Base-by-base conservation (phyloP, 108 stramenopile species). In the Cyclotella kingstonii region DNA sequence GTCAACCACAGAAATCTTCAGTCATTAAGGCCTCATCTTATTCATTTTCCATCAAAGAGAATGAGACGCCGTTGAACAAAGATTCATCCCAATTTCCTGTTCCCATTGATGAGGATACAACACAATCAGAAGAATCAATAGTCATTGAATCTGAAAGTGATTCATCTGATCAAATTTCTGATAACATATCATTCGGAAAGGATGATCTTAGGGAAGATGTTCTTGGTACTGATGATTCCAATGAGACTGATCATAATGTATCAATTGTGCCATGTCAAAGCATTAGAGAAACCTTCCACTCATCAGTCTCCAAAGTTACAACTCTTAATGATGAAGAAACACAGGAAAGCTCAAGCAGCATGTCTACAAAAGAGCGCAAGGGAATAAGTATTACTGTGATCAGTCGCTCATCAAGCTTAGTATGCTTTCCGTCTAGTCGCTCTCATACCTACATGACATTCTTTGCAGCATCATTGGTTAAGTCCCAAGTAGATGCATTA, bases 281-380 rank as follows among this genome's bases (percentile, higher is more conserved):
- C n/a, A n/a, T n/a, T n/a, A n/a, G n/a, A n/a, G n/a, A n/a, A n/a
- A n/a, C n/a, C n/a, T n/a, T n/a, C 21, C 23, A 53, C 0, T 36
- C 35, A 5, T 53, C 52, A 18, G 3, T 18, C 5, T 17, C 3
- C 9, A 53, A 33, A 2, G 35, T 35, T 6, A 10, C 7, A 0
- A 15, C 33, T 15, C 34, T 17, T 0, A 17, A 53, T 35, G 52
- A 53, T 22, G 52, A 53, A 40, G 39, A 3, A 15, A 40, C 39
- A 21, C 27, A 19, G 33, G 18, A 5, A 36, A 17, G 6, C 3
- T 53, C 52, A 34, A 27, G 58, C 4, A 51, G 47, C 48, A 56
- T 64, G 9, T 65, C 72, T n/a, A 73, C 71, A 10, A 63, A 52
- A 60, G 72, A 73, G 42, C 38, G 34, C 4, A 73, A 73, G 47